A percentile compares a stretch with the other conserved stretches of the same genome.
phyloP scores from a whole-genome alignment of 441 rosid genomes.

The Erysimum pusillum region DNA sequence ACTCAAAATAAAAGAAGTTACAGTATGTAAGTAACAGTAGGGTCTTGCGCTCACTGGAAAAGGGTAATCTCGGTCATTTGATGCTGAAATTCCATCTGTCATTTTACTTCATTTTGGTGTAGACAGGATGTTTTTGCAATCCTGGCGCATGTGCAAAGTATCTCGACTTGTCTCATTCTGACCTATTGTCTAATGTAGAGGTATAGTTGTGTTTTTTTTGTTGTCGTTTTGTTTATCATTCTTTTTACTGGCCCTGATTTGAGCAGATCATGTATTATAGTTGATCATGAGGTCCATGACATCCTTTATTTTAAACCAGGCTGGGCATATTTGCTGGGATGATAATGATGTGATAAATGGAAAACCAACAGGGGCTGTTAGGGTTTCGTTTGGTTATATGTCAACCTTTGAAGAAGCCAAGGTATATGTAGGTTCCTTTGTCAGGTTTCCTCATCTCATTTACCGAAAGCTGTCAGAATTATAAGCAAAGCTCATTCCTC shows the following conservation, averaged over 20 bases:
- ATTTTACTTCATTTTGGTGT: slow-evolving; percentile 50
- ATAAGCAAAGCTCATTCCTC: slow-evolving; percentile 5
- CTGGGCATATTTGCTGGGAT: slow-evolving; percentile 98
- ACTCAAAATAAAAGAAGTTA: not conserved
- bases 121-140: slow-evolving; percentile 99
- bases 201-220: slow-evolving; percentile 49
- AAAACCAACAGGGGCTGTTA: slow-evolving; percentile 93
- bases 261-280: slow-evolving; percentile 25
- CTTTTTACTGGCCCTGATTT: slow-evolving; percentile 28
- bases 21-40: slow-evolving; percentile 20
- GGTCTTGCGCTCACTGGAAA: slow-evolving; percentile 14
- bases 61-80: slow-evolving; percentile 9
- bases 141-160: slow-evolving; percentile 99
- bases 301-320: slow-evolving; percentile 56
- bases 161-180: slow-evolving; percentile 86
- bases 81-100: slow-evolving; percentile 42
- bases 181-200: slow-evolving; percentile 88
- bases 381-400: slow-evolving; percentile 96
- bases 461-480: slow-evolving; percentile 4
- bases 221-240: not conserved
- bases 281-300: slow-evolving; percentile 23
- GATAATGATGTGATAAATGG: slow-evolving; percentile 86
- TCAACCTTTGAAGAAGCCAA: slow-evolving; percentile 93
- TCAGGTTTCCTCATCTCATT: not conserved
- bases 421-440: slow-evolving; percentile 52